Evolutionary conservation across 768 basidiomycete species (phyloP), one percentile per base, ranked within the genome.

Genomic region (Macrocybe gigantea): DNA sequence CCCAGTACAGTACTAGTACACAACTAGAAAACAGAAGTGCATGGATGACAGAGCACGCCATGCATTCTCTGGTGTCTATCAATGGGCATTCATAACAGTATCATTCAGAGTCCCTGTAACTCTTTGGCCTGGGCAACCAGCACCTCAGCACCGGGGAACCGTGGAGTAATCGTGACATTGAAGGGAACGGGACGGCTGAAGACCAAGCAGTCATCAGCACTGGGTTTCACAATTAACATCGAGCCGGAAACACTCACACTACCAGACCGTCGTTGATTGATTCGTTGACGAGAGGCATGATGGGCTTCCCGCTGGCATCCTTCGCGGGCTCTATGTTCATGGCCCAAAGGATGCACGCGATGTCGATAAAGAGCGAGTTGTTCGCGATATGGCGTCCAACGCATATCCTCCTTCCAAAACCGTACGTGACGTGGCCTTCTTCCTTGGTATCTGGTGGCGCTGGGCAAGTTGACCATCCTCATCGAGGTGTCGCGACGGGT

Each of bases 341-440:
- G 9, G 54, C 54, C 49, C 51, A 53, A 2, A 71, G 54, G 5
- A 63, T 45, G 32, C 53, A 48, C 12, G 67, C 67, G 22, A 66
- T 59, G 31, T 56, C 53, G 33, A 69, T 65, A 48, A 67, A 70
- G 32, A 70, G 38, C 11, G 62, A 58, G 10, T 63, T 52, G 44
- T 66, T 64, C 1, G 68, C 68, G 13, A 69, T 49, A 45, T 65
- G 56, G 15, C 56, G 51, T 11, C 69, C 69, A 12, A 60, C 55
- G 45, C 69, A 71, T 11, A 65, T 63, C 39, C 63, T 53, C 34
- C 61, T 51, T 36, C 65, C 60, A 47, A 61, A 63, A 12, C 65
- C 63, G 41, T 54, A 64, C 1, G 57, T 54, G 36, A 53, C 46
- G 47, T 66, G 59, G 8, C 61, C 56, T 6, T 44, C 42, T n/a